Base-by-base conservation (phyloP, 768 basidiomycete species). In the Mycena vitilis region DNA sequence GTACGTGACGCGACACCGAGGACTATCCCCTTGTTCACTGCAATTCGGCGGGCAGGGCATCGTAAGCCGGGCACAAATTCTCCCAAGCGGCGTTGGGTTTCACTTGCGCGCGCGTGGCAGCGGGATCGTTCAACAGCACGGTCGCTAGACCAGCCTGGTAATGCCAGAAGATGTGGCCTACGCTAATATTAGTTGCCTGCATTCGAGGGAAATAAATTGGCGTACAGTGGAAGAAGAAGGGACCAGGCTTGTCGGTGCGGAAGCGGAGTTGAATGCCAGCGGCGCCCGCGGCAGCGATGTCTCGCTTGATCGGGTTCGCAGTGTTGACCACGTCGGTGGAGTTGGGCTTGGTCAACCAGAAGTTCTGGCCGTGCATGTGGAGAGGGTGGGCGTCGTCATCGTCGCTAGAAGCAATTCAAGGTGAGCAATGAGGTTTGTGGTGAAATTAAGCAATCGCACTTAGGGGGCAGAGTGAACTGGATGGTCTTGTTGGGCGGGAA, bases 221-320 rank as follows among this genome's bases (percentile, higher is more conserved):
- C 51, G 51, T 30, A 52, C 51, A 48, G 44, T 16, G 58, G 38
- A 42, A 22, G 55, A 23, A 42, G 37, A 42, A 30, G 25, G 44
- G 20, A 23, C 87, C 89, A 0, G 87, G 79, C 76, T 87, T 88
- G 71, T 89, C 85, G 6, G 89, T 88, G 11, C 77, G 71, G 79
- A 88, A 90, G 12, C 88, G 83, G 53, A 91, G 68, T 1, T 80
- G 84, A 18, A 66, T 74, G 2, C 75, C 74, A 9, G 59, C 64
- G 30, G 71, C 65, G 40, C 73, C 73, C 9, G 73, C 69, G 42
- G 65, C 75, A 34, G 72, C 40, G 51, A 71, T 72, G 56, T 77
- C 76, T 65, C 76, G 76, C 23, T 65, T 71, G 30, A 87, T 81
- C 2, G 91, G 90, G 75, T 91, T 83, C 45, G 83, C 84, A 5